phyloP scores from a whole-genome alignment of 1,284 basidiomycete species.

The Vanrija sp. region DNA sequence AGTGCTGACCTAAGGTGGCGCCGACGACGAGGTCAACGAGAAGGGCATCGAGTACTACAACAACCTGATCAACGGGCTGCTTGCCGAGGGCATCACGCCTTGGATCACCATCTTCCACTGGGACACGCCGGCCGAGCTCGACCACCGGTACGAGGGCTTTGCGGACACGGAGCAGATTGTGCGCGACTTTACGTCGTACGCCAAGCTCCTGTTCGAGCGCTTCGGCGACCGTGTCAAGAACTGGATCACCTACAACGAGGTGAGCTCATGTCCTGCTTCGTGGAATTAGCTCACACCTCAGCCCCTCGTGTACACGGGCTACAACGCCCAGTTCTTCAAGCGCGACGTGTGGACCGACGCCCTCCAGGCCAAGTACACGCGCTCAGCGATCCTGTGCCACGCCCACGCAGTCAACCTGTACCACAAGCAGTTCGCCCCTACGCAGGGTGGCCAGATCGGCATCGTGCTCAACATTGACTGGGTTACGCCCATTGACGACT shows the following conservation, averaged over 20 bases:
- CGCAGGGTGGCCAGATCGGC: slow-evolving; percentile 24
- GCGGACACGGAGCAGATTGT: slow-evolving; percentile 35
- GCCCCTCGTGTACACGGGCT: slow-evolving; percentile 24
- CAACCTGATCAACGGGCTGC: slow-evolving; percentile 58
- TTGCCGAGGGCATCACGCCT: slow-evolving; percentile 52
- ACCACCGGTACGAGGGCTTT: slow-evolving; percentile 68
- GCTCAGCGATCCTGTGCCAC: slow-evolving; percentile 22
- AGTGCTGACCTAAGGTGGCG: slow-evolving; percentile 45
- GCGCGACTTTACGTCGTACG: slow-evolving; percentile 61
- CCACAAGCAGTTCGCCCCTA: slow-evolving; percentile 17
- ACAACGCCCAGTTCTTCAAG: slow-evolving; percentile 2
- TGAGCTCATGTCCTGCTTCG: not conserved
- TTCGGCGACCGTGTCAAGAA: slow-evolving; percentile 70
- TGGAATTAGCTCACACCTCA: not conserved
- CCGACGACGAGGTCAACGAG: slow-evolving; percentile 62
- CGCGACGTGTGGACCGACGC: slow-evolving; percentile 4
- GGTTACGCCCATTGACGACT: slow-evolving; percentile 24
- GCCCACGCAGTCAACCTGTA: slow-evolving; percentile 29
- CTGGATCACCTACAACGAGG: slow-evolving; percentile 55
- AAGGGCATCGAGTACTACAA: slow-evolving; percentile 63
- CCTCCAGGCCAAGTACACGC: slow-evolving; percentile 8
- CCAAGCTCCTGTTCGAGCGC: slow-evolving; percentile 63
- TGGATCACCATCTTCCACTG: slow-evolving; percentile 50
- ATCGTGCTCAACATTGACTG: slow-evolving; percentile 35
- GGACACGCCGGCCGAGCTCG: slow-evolving; percentile 66